Evolutionary conservation across 2,329 filamentous ascomycete genomes (phyloP).

Genomic region (Epichloe gansuensis): DNA sequence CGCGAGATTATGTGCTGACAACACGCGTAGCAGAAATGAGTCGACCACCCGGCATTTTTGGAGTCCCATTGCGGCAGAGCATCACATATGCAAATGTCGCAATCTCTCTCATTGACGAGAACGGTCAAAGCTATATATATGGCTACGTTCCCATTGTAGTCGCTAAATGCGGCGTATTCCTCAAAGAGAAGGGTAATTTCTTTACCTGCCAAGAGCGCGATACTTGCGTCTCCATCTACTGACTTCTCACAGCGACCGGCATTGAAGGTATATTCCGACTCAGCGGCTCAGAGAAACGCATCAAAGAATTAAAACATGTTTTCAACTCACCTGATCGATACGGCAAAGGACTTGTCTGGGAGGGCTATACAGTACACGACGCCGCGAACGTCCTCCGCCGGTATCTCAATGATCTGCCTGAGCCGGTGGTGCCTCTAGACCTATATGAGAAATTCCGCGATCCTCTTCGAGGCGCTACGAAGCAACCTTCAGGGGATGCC

Average conservation of each 20-base stretch:
- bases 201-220: neutral
- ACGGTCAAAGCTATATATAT: conserved; percentile 93
- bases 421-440: conserved; percentile 89
- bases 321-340: conserved; percentile 95
- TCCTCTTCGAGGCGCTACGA: conserved; percentile 60
- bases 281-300: conserved; percentile 91
- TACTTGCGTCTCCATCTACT: conserved; percentile 9
- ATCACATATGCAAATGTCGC: conserved; percentile 97
- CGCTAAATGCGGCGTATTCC: conserved; percentile 90
- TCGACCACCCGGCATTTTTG: conserved; percentile 70
- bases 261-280: conserved; percentile 94
- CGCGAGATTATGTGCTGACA: neutral
- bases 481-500: conserved; percentile 56
- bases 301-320: conserved; percentile 84
- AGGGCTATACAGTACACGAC: conserved; percentile 95
- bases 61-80: conserved; percentile 81
- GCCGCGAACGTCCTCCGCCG: conserved; percentile 90
- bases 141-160: conserved; percentile 98
- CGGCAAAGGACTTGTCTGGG: conserved; percentile 93
- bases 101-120: conserved; percentile 85
- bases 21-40: conserved; percentile 23
- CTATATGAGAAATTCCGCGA: conserved; percentile 86
- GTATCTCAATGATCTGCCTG: conserved; percentile 91
- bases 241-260: conserved; percentile 56
- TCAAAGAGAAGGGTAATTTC: conserved; percentile 83